A percentile compares a stretch with the other conserved stretches of the same genome.
Conservation (phyloP, 306 rosid genomes). For the Vigna angularis region DNA sequence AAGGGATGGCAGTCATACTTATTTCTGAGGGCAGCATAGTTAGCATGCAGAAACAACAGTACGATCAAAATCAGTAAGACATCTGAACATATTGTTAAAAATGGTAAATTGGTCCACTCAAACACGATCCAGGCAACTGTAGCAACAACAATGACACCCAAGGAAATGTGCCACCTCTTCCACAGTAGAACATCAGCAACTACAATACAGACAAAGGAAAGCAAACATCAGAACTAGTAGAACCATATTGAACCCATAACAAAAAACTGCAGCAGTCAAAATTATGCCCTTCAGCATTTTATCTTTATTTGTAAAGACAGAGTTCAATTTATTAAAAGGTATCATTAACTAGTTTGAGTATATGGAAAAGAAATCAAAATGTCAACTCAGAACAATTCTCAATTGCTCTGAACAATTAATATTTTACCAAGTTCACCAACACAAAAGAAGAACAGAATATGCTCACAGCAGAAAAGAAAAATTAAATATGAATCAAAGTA, state of each 20-base stretch:
- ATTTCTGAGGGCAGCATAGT: conserved; percentile 71
- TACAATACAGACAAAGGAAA: conserved; percentile 43
- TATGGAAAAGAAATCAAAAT: neutral
- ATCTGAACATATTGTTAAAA: conserved; percentile 84
- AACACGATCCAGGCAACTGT: conserved; percentile 78
- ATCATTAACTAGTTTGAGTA: neutral
- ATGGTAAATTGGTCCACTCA: conserved; percentile 73
- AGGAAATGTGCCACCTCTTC: conserved; percentile 74
- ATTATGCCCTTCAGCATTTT: conserved; percentile 14
- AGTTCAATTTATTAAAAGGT: conserved; percentile 6
- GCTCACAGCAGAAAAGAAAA: conserved; percentile 3
- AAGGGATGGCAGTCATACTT: conserved; percentile 56
- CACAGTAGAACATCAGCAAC: conserved; percentile 84
- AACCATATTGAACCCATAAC: conserved; percentile 4
- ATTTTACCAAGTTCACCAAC: neutral
- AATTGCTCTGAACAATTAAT: neutral
- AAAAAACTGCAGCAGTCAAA: conserved; percentile 2
- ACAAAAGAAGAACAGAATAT: conserved; percentile 4
- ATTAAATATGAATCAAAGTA: conserved; percentile 3
- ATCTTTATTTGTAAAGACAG: conserved; percentile 3
- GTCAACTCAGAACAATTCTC: neutral
- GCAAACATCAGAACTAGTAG: conserved; percentile 19
- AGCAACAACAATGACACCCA: conserved; percentile 72
- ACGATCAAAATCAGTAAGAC: conserved; percentile 85
- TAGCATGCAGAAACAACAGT: conserved; percentile 70